Base-by-base conservation (phyloP, 1,284 basidiomycete species). In the Xerocomus nothofagi region DNA sequence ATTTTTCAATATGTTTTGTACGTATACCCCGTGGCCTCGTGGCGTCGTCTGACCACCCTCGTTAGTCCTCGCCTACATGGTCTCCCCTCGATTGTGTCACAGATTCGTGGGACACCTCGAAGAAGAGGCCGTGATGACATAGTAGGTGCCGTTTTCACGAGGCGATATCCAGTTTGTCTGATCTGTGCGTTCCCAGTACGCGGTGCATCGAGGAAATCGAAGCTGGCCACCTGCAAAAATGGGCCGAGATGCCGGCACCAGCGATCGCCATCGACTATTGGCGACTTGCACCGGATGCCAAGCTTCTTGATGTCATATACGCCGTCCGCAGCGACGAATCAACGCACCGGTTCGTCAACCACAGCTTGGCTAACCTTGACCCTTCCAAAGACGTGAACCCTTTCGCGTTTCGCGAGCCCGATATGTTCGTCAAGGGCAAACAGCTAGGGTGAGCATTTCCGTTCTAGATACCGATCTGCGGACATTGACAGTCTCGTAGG, bases 21-120 rank as follows among this genome's bases (percentile, higher is more conserved):
- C 54, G 79, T 67, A 56, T 39, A n/a, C 67, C 51, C 55, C 50
- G 50, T 54, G 57, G 51, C 42, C 44, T 49, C 51, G 48, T 52
- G 37, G 31, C 45, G 51, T 50, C 52, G 57, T 53, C 54, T 61
- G 46, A 47, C 51, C 41, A 42, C 48, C 23, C 49, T 49, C 41
- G 46, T 15, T 41, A 89, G 86, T 91, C 78, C 66, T 93, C 27
- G 80, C 85, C 21, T 97, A 96, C 68, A 68, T 95, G 48, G 57
- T 95, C 41, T 88, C 91, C 0, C 96, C 96, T 1, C 76, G 77
- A 48, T 80, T 83, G 1, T 93, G 91, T 55, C 96, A 98, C 71
- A 89, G 96, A 27, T 98, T 98, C 67, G 95, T 98, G 39, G 96
- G 81, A n/a, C 76, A 92, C 62, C 77, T 99, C 9, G 96, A 98